phyloP scores from a whole-genome alignment of 2,329 filamentous ascomycete genomes.

The Cladophialophora psammophila region DNA sequence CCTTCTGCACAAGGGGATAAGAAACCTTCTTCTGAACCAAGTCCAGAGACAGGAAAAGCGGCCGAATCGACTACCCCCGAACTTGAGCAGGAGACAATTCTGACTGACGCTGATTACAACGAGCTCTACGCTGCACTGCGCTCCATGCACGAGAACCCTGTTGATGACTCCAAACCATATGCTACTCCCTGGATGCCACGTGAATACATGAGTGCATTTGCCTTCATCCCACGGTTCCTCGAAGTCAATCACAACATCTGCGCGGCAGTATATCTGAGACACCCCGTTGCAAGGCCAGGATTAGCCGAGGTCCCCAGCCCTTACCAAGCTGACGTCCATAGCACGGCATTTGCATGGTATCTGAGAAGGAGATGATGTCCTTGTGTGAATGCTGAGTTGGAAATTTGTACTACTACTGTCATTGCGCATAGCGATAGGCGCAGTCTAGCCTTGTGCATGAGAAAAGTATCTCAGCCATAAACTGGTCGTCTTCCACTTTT shows the following conservation, averaged over 20 bases:
- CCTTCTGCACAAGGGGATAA: slow-evolving; percentile 25
- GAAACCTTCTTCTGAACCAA: slow-evolving; percentile 18
- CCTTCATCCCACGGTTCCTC: slow-evolving; percentile 92
- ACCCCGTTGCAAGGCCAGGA: slow-evolving; percentile 87
- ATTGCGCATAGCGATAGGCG: slow-evolving; percentile 16
- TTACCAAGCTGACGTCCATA: slow-evolving; percentile 72
- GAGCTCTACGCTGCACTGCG: slow-evolving; percentile 64
- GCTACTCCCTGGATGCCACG: slow-evolving; percentile 88
- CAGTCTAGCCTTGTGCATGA: slow-evolving; percentile 14
- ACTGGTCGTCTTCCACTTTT: neutral
- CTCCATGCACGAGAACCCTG: slow-evolving; percentile 74
- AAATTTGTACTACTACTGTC: slow-evolving; percentile 19
- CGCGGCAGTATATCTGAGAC: slow-evolving; percentile 90
- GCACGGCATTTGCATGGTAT: slow-evolving; percentile 94
- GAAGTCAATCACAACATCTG: slow-evolving; percentile 99
- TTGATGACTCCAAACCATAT: slow-evolving; percentile 82
- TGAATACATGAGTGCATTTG: slow-evolving; percentile 87
- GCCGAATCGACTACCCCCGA: slow-evolving; percentile 49
- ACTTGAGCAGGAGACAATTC: slow-evolving; percentile 49
- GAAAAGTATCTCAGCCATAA: neutral
- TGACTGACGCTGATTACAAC: slow-evolving; percentile 57
- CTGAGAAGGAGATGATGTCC: slow-evolving; percentile 73
- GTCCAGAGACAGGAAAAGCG: slow-evolving; percentile 25
- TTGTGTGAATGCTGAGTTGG: neutral
- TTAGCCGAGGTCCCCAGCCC: slow-evolving; percentile 84